A percentile compares a stretch with the other conserved stretches of the same genome.
These are phyloP conservation scores for Metarhizium humberi DNA, from an alignment of 2,329 filamentous ascomycete genomes.

Conservation along the genomic window DNA sequence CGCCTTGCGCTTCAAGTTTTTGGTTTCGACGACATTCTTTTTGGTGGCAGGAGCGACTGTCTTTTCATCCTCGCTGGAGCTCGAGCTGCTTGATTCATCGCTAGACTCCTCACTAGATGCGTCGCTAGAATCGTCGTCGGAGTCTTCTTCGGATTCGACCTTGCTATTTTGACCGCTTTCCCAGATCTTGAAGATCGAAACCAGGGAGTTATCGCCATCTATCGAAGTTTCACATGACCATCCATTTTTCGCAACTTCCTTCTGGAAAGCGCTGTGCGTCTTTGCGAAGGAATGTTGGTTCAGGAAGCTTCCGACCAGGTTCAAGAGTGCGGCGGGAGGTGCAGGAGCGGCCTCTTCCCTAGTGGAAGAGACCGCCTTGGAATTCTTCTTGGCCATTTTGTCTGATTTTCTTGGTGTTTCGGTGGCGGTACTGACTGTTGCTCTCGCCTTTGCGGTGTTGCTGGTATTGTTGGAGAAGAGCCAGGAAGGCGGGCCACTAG, in stretches of 20 bases:
- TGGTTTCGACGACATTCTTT: slow-evolving; percentile 11
- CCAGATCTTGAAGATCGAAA: slow-evolving; percentile 43
- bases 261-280: slow-evolving; percentile 52
- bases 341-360: slow-evolving; percentile 15
- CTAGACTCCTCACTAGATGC: background rate
- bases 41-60: slow-evolving; percentile 13
- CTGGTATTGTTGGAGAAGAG: slow-evolving; percentile 32
- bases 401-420: background rate
- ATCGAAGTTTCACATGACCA: slow-evolving; percentile 26
- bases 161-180: slow-evolving; percentile 21
- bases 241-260: slow-evolving; percentile 48
- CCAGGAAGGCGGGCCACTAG: slow-evolving; percentile 28
- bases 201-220: slow-evolving; percentile 29
- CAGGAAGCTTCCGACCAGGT: slow-evolving; percentile 58
- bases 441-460: slow-evolving; percentile 4
- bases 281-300: slow-evolving; percentile 54
- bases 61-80: slow-evolving; percentile 19
- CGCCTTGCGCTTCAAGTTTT: slow-evolving; percentile 32
- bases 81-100: slow-evolving; percentile 11
- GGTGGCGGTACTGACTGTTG: background rate
- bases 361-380: slow-evolving; percentile 11
- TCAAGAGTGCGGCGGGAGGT: slow-evolving; percentile 53
- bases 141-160: slow-evolving; percentile 13
- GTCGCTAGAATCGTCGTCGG: slow-evolving; percentile 5
- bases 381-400: slow-evolving; percentile 27